Conservation (phyloP, 2,329 filamentous ascomycete species). For the Cladorrhinum sp. region DNA sequence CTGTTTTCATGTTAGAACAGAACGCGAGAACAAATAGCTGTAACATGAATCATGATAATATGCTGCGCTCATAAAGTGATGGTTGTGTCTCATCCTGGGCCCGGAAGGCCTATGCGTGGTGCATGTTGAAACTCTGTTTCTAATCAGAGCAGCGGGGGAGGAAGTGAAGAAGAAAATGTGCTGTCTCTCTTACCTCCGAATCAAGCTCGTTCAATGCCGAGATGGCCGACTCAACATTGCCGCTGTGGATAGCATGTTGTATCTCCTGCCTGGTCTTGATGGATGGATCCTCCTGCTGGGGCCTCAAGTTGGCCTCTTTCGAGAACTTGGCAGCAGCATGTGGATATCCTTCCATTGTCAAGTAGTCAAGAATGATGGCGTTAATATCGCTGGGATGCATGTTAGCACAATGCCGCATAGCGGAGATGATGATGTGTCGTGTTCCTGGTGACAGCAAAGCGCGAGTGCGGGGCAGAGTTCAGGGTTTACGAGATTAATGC, state of each 20-base stretch:
- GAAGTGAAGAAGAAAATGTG: slow-evolving; percentile 6
- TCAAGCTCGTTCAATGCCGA: slow-evolving; percentile 85
- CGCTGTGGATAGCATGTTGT: slow-evolving; percentile 77
- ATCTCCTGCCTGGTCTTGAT: slow-evolving; percentile 81
- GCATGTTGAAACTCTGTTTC: slow-evolving; percentile 85
- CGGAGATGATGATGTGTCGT: slow-evolving; percentile 9
- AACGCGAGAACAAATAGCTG: slow-evolving; percentile 25
- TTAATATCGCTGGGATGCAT: slow-evolving; percentile 76
- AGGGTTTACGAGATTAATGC: slow-evolving; percentile 67
- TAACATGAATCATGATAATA: slow-evolving; percentile 30
- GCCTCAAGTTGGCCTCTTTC: slow-evolving; percentile 82
- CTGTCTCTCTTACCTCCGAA: slow-evolving; percentile 72
- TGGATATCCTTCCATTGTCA: slow-evolving; percentile 93
- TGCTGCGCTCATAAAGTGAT: slow-evolving; percentile 65
- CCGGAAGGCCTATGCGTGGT: slow-evolving; percentile 94
- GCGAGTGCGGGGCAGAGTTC: slow-evolving; percentile 28
- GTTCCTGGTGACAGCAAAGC: neutral
- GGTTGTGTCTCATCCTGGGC: slow-evolving; percentile 87
- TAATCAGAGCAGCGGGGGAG: slow-evolving; percentile 75
- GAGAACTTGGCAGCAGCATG: slow-evolving; percentile 91
- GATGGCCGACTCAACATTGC: slow-evolving; percentile 82
- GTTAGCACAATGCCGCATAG: slow-evolving; percentile 18
- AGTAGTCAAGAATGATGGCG: slow-evolving; percentile 89
- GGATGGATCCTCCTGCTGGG: slow-evolving; percentile 66
- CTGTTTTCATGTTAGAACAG: slow-evolving; percentile 48